Evolutionary conservation across 352 stramenopile genomes (phyloP).

Genomic region (Pythium brachiatum): DNA sequence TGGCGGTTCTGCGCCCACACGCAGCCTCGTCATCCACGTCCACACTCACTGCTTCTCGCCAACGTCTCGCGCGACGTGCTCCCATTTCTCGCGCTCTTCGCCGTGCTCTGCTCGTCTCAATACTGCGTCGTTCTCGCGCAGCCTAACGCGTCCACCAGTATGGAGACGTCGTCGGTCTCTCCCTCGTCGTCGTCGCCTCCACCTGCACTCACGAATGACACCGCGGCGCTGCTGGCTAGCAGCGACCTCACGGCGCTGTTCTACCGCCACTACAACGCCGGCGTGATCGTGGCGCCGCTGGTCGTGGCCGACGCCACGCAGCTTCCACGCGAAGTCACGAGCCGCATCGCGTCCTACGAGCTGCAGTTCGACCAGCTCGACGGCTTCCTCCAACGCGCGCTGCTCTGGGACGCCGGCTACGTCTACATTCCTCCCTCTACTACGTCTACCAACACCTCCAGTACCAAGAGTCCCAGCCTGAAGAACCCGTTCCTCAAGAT

Average conservation of each 20-base stretch:
- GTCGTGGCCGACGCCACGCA: slow-evolving; percentile 1
- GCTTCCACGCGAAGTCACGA: slow-evolving; percentile 7
- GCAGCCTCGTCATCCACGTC: neutral
- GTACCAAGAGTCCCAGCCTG: neutral
- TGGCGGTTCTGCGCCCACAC: slow-evolving; percentile 1
- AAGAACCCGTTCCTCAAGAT: slow-evolving; percentile 19
- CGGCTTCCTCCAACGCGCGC: slow-evolving; percentile 38
- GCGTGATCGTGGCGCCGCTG: slow-evolving; percentile 27
- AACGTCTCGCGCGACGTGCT: neutral
- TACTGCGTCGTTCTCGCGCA: neutral
- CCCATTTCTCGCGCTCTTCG: neutral
- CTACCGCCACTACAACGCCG: slow-evolving; percentile 27
- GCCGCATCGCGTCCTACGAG: slow-evolving; percentile 12
- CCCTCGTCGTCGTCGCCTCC: neutral
- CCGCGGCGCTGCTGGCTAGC: slow-evolving; percentile 11
- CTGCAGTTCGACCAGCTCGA: slow-evolving; percentile 27
- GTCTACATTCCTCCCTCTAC: slow-evolving; percentile 19
- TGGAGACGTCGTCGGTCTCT: neutral
- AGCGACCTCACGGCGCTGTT: slow-evolving; percentile 23
- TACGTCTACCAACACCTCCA: neutral
- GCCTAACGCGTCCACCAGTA: neutral
- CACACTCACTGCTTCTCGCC: neutral
- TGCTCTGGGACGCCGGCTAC: slow-evolving; percentile 62
- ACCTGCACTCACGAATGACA: slow-evolving; percentile 13
- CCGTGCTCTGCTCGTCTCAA: neutral